Conservation (phyloP, 2,329 filamentous ascomycete species). For the Fusarium nanum region DNA sequence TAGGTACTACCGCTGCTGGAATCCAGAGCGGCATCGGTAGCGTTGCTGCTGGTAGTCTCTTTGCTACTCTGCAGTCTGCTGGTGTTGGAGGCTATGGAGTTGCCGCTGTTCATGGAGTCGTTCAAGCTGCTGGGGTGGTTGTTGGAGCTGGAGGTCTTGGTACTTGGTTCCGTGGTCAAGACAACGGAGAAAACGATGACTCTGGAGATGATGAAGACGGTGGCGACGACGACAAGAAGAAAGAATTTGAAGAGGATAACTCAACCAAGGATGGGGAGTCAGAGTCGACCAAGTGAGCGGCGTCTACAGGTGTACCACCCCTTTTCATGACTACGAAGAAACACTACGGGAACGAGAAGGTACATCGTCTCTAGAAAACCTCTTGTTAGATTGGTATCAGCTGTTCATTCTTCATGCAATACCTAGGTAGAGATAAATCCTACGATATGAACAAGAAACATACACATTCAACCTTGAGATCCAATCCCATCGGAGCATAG, state of each 20-base stretch:
- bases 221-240: neutral
- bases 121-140: slow-evolving; percentile 13
- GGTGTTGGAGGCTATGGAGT: slow-evolving; percentile 47
- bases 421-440: neutral
- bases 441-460: neutral
- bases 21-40: slow-evolving; percentile 48
- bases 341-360: neutral
- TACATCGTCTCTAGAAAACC: neutral
- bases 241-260: neutral
- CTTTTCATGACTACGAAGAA: neutral
- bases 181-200: too few relatives aligned
- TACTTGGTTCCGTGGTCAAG: neutral
- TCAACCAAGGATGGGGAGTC: neutral
- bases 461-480: neutral
- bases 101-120: slow-evolving; percentile 30
- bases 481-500: neutral
- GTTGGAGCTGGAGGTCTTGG: neutral
- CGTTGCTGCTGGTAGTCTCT: slow-evolving; percentile 39
- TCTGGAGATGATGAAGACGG: too few relatives aligned
- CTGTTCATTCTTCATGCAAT: neutral
- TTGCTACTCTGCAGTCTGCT: slow-evolving; percentile 51
- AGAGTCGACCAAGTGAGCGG: neutral
- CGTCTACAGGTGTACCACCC: too few relatives aligned
- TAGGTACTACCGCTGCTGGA: slow-evolving; percentile 44
- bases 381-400: neutral